Conservation (phyloP, 495 filamentous ascomycete species). For the Penicillium coprophilum region DNA sequence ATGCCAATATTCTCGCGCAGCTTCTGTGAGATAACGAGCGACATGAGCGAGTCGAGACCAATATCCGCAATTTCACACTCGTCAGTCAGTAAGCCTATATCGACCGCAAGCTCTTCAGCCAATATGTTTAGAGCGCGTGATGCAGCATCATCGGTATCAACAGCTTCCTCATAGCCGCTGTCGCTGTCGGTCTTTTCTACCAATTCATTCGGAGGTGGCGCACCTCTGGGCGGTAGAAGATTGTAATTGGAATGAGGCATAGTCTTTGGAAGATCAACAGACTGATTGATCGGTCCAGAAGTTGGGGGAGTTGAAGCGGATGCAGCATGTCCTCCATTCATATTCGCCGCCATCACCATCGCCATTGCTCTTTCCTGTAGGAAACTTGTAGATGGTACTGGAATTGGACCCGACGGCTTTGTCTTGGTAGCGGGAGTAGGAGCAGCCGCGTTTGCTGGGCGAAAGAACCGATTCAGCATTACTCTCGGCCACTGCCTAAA, state of each 20-base stretch:
- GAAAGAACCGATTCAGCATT: not conserved
- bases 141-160: not conserved
- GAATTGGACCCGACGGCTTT: not conserved
- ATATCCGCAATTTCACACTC: conserved; percentile 40
- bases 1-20: conserved; percentile 38
- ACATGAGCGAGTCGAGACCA: conserved; percentile 52
- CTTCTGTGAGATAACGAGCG: conserved; percentile 40
- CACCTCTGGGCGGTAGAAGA: not conserved
- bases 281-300: not conserved
- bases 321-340: not conserved
- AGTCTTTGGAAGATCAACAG: not conserved
- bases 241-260: not conserved
- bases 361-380: too few species aligned
- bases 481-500: not conserved
- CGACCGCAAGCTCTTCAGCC: conserved; percentile 31
- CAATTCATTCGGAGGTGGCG: not conserved
- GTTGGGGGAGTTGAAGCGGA: not conserved
- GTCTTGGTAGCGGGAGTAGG: not conserved
- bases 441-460: not conserved
- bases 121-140: conserved; percentile 16
- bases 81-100: conserved; percentile 31
- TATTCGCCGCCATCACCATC: not conserved
- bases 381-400: not conserved
- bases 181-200: not conserved
- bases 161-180: not conserved